Evolutionary conservation across 1,284 basidiomycete genomes (phyloP).

Genomic region (Fomitiporia mediterranea): DNA sequence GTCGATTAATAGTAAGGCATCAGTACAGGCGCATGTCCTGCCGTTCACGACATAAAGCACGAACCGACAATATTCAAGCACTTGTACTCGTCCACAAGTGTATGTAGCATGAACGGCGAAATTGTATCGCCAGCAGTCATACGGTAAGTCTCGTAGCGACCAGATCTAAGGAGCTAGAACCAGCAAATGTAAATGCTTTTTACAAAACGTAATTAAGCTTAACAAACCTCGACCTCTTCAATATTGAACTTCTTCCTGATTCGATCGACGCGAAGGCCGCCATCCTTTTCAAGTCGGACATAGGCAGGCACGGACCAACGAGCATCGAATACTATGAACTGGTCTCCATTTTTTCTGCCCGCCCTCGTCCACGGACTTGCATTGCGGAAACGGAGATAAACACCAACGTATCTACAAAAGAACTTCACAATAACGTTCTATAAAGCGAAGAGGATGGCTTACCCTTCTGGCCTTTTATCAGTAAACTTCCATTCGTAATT

Average conservation of each 20-base stretch:
- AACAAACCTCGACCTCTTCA: conserved; percentile 17
- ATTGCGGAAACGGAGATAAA: conserved; percentile 7
- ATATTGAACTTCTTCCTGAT: conserved; percentile 13
- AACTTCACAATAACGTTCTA: background rate
- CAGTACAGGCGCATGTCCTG: background rate
- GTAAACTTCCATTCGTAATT: too few species aligned
- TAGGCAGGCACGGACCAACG: background rate
- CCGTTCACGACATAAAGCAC: background rate
- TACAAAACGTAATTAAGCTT: too few species aligned
- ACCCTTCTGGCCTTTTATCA: background rate
- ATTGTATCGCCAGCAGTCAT: background rate
- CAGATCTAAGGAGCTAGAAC: conserved; percentile 6
- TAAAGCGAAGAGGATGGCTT: background rate
- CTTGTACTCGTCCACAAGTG: background rate
- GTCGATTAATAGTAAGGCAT: background rate
- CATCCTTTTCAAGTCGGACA: conserved; percentile 15
- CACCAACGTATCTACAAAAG: background rate
- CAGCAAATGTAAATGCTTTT: too few species aligned
- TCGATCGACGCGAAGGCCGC: conserved; percentile 8
- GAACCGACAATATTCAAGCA: conserved; percentile 12
- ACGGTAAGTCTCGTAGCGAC: conserved; percentile 1
- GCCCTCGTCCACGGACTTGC: background rate
- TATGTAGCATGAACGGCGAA: conserved; percentile 3
- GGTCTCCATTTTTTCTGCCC: background rate
- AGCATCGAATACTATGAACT: background rate